Percentiles rank a stretch among this genome's conserved stretches.
Evolutionary conservation across 192 early-diverging fungal species (phyloP).

Genomic region (Funneliformis geosporum): DNA sequence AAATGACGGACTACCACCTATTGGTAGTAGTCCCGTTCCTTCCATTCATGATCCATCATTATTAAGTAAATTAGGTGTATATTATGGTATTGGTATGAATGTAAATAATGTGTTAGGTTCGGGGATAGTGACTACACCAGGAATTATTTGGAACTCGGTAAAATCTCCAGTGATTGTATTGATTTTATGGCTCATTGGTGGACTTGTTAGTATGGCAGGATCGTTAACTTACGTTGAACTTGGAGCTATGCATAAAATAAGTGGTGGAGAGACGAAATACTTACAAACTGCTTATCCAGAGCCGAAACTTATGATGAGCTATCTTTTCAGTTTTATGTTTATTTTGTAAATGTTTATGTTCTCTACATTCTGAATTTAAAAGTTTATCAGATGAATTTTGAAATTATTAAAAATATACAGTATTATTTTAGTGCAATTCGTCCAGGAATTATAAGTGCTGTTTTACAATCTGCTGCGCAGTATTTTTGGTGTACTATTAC

Average conservation of each 20-base stretch:
- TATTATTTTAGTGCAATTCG: neutral
- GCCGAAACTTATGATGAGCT: neutral
- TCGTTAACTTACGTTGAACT: neutral
- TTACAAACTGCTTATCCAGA: neutral
- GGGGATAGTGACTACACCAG: neutral
- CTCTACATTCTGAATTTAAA: too few relatives aligned
- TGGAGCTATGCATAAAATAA: neutral
- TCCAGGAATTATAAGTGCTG: neutral
- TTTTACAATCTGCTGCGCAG: neutral
- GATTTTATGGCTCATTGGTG: neutral
- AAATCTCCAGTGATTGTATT: neutral
- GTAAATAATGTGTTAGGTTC: neutral
- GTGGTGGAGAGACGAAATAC: neutral
- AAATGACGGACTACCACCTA: too few relatives aligned
- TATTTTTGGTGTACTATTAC: neutral
- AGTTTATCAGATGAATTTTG: too few relatives aligned
- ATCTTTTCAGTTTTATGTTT: neutral
- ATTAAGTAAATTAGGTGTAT: too few relatives aligned
- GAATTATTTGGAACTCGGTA: neutral
- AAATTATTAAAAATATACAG: too few relatives aligned
- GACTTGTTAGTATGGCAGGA: neutral
- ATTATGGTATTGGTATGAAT: neutral
- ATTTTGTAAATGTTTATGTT: neutral
- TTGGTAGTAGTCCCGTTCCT: too few relatives aligned
- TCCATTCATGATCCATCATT: too few relatives aligned